Evolutionary conservation across 176 grass and related monocot species (phyloP), one percentile per base, ranked within the genome.

Genomic region (Juncus inflexus): DNA sequence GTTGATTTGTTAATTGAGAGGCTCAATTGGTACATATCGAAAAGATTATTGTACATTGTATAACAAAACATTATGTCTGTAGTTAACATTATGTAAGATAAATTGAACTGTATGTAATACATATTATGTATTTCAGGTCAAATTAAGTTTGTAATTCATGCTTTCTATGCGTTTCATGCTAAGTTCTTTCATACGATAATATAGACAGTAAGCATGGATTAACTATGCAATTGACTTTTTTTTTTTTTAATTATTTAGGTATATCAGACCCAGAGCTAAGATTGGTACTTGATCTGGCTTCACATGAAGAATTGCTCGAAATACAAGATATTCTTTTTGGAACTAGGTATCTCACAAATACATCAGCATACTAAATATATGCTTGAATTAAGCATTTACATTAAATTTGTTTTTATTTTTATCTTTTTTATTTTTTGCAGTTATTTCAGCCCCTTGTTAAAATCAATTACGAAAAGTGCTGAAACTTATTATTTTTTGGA

Each of bases 391-490:
- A 28, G 19, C 19, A 28, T 28, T 28, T 28, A 28, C 19, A 28
- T 28, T 28, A 28, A 28, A 28, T 28, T 28, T 28, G 19, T 28
- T 28, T 28, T 28, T 28, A 28, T 28, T 28, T 28, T 28, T 28
- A 28, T 28, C 19, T 28, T 28, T 28, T 57, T 37, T 50, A 45
- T 73, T 58, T 73, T 58, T 15, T 80, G 16, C 80, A 97, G 92
- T 74, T 91, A 89, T 81, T 91, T 97, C 66, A 97, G 92, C 58
- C 92, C 92, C 13, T 59, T 97, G 64, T 43, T 97, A 67, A 97
- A 97, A 80, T 91, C 92, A 67, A 84, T 97, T 61, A 79, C 58
- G 71, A 91, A 68, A 76, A 79, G 63, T 57, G 84, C 60, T 0
- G 79, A 86, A 50, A 58, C 70, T 36, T 65, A 77, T 77, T 75